Conservation (phyloP, 352 stramenopile species). For the Elongisporangium senticosum region DNA sequence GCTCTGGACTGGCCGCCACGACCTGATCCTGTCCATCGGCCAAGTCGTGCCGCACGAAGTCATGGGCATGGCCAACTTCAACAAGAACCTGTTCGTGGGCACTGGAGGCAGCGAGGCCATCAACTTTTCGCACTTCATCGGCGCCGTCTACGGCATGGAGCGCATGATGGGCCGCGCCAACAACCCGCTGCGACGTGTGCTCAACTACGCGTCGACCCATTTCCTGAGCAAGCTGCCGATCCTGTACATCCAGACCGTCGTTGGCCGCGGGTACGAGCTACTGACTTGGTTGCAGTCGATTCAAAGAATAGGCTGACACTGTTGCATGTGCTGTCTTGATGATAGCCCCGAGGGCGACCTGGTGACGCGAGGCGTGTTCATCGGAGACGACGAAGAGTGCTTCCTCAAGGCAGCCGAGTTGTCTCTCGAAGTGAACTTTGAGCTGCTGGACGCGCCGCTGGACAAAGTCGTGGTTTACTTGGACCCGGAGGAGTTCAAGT, state of each 20-base stretch:
- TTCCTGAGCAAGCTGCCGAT: constrained; percentile 90
- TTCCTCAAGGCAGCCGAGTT: constrained; percentile 93
- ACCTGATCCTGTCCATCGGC: constrained; percentile 94
- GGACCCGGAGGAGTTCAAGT: constrained; percentile 96
- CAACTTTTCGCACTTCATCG: constrained; percentile 98
- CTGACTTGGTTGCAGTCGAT: not conserved
- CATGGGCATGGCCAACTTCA: constrained; percentile 99
- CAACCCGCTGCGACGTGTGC: constrained; percentile 94
- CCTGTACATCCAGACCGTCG: constrained; percentile 96
- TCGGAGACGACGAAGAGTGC: constrained; percentile 95
- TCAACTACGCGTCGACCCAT: constrained; percentile 94
- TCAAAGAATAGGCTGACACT: not conserved
- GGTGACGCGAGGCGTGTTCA: constrained; percentile 91
- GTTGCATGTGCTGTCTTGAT: not conserved
- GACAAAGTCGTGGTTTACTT: constrained; percentile 96
- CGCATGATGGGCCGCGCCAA: constrained; percentile 95
- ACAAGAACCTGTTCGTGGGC: constrained; percentile 98
- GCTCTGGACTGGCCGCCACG: constrained; percentile 89
- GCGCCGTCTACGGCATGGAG: constrained; percentile 97
- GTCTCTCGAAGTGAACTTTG: constrained; percentile 95
- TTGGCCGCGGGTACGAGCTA: constrained; percentile 59
- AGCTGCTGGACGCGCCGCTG: constrained; percentile 87
- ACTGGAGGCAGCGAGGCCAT: constrained; percentile 92
- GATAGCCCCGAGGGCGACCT: constrained; percentile 46
- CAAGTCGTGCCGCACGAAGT: constrained; percentile 98